These are phyloP conservation scores for Canna indica DNA, from an alignment of 176 grass and related monocot species.

Conservation along the genomic window DNA sequence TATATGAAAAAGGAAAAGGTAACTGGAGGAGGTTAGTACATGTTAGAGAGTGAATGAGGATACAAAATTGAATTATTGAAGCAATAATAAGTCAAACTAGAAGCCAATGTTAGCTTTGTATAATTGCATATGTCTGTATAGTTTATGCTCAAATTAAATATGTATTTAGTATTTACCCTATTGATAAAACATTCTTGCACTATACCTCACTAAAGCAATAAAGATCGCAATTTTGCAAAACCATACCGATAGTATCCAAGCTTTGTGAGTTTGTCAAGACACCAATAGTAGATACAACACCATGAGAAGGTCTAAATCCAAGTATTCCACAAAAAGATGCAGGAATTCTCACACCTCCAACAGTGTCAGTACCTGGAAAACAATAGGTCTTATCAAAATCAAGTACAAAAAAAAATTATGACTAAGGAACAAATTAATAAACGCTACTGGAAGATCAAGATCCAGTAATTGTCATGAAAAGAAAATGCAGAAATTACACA, in stretches of 20 bases:
- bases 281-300: conserved; percentile 59
- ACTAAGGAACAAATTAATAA: neutral
- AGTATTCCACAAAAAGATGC: conserved; percentile 81
- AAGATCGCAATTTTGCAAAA: neutral
- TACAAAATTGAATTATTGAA: no score
- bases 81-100: no score
- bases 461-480: neutral
- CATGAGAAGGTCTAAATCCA: conserved; percentile 90
- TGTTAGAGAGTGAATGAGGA: no score
- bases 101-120: no score
- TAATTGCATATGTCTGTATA: no score
- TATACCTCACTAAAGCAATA: neutral
- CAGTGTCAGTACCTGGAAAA: conserved; percentile 63
- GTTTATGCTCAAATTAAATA: no score
- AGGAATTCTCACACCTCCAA: conserved; percentile 81
- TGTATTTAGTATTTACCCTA: no score
- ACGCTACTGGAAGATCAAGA: neutral
- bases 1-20: no score
- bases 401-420: neutral
- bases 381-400: neutral
- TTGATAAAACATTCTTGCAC: neutral
- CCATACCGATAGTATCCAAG: conserved; percentile 68
- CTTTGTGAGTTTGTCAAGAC: conserved; percentile 73
- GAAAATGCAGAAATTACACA: neutral
- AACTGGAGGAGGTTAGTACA: no score